These are phyloP conservation scores for Crithidia bombi DNA, from an alignment of 208 protist species.

Conservation along the genomic window DNA sequence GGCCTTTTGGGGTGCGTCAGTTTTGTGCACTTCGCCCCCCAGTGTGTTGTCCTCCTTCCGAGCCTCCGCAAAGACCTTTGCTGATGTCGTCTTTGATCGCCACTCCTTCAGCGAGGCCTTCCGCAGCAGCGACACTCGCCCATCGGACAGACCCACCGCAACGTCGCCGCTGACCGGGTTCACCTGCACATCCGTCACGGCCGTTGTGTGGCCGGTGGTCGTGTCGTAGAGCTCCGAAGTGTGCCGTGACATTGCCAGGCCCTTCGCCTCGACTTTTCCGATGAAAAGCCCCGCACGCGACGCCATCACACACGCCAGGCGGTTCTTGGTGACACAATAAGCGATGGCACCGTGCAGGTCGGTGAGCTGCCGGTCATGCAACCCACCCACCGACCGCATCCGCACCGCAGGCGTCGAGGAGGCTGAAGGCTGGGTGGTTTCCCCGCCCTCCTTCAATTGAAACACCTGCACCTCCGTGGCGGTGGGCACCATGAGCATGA, in stretches of 20 bases:
- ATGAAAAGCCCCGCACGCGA: conserved; percentile 45
- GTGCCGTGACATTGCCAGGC: conserved; percentile 50
- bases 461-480: conserved; percentile 52
- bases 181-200: conserved; percentile 49
- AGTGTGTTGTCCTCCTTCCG: conserved; percentile 9
- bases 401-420: background rate
- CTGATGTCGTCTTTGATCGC: background rate
- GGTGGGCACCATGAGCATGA: conserved; percentile 61
- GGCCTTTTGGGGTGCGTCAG: background rate
- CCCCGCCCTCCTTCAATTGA: background rate
- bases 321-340: conserved; percentile 41
- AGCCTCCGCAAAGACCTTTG: background rate
- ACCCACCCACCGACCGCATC: conserved; percentile 40
- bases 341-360: conserved; percentile 47
- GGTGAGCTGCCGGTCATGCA: conserved; percentile 39
- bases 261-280: conserved; percentile 54
- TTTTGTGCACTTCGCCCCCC: background rate
- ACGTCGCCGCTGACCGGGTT: conserved; percentile 61
- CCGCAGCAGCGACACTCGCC: conserved; percentile 57
- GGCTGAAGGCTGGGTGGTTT: background rate
- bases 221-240: conserved; percentile 46
- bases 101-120: conserved; percentile 26
- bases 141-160: conserved; percentile 63
- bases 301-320: conserved; percentile 48
- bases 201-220: background rate